These are phyloP conservation scores for Acacia concinna DNA, from an alignment of 331 rosid species.

Conservation along the genomic window DNA sequence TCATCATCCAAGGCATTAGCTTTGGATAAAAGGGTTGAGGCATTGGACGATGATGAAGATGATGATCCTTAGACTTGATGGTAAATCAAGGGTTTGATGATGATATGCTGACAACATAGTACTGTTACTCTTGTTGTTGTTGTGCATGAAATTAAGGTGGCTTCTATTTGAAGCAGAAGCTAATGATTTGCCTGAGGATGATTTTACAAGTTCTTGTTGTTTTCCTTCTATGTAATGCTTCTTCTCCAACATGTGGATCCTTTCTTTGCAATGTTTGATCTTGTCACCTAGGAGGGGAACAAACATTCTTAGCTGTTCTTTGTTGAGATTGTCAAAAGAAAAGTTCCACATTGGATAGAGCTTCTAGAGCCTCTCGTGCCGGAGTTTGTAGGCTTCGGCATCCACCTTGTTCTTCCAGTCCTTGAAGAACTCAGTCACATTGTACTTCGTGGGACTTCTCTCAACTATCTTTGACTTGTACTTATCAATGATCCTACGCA, in stretches of 20 bases:
- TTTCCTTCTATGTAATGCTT: conserved; percentile 5
- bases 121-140: not conserved
- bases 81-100: not conserved
- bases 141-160: not conserved
- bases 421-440: conserved; percentile 38
- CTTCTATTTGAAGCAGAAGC: not conserved
- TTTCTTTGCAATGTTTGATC: not conserved
- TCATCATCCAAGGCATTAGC: not conserved
- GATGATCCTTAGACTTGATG: not conserved
- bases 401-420: conserved; percentile 42
- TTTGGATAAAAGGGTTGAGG: not conserved
- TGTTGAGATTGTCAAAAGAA: not conserved
- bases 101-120: not conserved
- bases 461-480: not conserved
- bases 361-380: conserved; percentile 19
- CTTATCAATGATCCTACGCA: conserved; percentile 25
- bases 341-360: conserved; percentile 39
- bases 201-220: not conserved
- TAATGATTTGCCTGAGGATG: not conserved
- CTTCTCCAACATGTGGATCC: conserved; percentile 28
- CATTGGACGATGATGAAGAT: not conserved
- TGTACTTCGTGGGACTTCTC: conserved; percentile 30
- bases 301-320: not conserved
- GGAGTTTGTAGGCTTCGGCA: conserved; percentile 32
- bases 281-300: not conserved